Evolutionary conservation across 208 protist species (phyloP), one percentile per base, ranked within the genome.

Genomic region (Angomonas ambiguus): DNA sequence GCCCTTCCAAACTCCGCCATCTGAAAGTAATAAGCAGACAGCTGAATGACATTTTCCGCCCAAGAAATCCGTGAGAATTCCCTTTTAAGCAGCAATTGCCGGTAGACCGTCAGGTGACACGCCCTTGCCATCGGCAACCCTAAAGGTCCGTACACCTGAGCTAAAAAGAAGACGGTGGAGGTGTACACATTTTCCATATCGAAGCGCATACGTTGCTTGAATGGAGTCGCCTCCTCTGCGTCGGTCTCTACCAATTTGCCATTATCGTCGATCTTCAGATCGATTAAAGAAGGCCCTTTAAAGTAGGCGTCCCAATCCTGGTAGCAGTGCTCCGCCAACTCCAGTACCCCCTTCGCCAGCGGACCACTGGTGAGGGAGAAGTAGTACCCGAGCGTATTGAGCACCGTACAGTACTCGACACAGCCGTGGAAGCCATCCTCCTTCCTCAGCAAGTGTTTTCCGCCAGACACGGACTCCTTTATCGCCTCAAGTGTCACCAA

Each of bases 51-150:
- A 63, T 96, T 97, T 8, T 62, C 76, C 32, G 88, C 85, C 93
- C 93, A 97, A 57, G 76, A 77, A 63, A 83, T 79, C 20, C 66
- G 70, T 51, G 73, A 76, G 56, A 92, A 94, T 77, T 96, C 87
- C 62, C 89, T 65, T 49, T 84, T 88, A 57, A 75, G 79, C 56
- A 90, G 65, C 24, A 95, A 76, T 60, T 96, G 91, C 27, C 81
- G 73, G 68, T 94, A 85, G 66, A 97, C 70, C 8, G 93, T 96
- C 18, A 85, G 73, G 61, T 93, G 88, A 64, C 91, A 96, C 5
- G 85, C 82, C 45, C 88, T 83, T 28, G 77, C 42, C 18, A 62
- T 60, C 42, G 77, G 51, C 58, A 91, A 72, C 35, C 81, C 64
- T 65, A 74, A 66, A 16, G 71, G 48, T 0, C 84, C 78, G 62